phyloP scores from a whole-genome alignment of 345 rosid species.

The Citrus glauca region DNA sequence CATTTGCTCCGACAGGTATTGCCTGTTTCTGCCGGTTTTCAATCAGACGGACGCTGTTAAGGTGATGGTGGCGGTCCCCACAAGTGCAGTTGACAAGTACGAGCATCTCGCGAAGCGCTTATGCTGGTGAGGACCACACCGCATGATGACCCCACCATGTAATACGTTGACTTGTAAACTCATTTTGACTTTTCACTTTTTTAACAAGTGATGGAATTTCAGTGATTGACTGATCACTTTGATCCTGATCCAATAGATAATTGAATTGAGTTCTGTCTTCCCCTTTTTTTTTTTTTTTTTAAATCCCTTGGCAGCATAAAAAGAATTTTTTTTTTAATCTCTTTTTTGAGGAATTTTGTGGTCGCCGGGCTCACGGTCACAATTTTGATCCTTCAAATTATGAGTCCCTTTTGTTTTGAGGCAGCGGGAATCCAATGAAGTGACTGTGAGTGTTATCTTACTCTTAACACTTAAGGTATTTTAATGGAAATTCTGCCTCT shows the following conservation, averaged over 20 bases:
- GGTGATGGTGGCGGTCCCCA: slow-evolving; percentile 77
- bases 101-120: slow-evolving; percentile 49
- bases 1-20: slow-evolving; percentile 67
- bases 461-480: not conserved
- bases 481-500: not conserved
- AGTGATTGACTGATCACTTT: not conserved
- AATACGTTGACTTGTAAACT: slow-evolving; percentile 25
- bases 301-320: not conserved
- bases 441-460: slow-evolving; percentile 2
- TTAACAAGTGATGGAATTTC: not conserved
- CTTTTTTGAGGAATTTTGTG: not conserved
- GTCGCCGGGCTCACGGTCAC: not conserved
- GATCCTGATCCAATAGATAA: not conserved
- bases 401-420: not conserved
- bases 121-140: slow-evolving; percentile 25
- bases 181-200: slow-evolving; percentile 21
- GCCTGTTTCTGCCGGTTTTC: slow-evolving; percentile 62
- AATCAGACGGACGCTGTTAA: slow-evolving; percentile 54
- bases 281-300: no score
- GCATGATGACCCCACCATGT: slow-evolving; percentile 1
- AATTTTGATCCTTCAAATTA: not conserved
- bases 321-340: not conserved
- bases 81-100: slow-evolving; percentile 50
- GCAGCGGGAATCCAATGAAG: slow-evolving; percentile 6
- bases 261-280: not conserved